Base-by-base conservation (phyloP, 2,329 filamentous ascomycete species). In the Paecilomyces sp. region DNA sequence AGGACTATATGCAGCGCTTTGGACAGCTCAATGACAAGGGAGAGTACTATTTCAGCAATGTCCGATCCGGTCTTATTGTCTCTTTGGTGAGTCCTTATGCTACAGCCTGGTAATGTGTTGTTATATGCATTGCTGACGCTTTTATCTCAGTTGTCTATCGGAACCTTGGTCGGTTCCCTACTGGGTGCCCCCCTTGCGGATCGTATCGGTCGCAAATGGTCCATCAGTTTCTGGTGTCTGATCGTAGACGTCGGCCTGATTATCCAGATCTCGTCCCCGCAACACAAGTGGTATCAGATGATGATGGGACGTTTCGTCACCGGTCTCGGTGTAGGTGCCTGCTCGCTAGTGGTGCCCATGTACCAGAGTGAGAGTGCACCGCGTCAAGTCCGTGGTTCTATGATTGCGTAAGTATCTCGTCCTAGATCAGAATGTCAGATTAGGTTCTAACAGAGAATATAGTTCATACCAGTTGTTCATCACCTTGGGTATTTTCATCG, bases 381-480 rank as follows among this genome's bases (percentile, higher is more conserved):
- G 0, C 70, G 75, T 54, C 75, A 79, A 47, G 78, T 80, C 57
- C 75, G 78, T 61, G 78, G 78, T 41, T 67, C 77, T 0, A 56
- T 80, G 54, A 72, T 79, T 55, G 72, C 69, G 71, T 72, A 67
- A 55, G 67, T 60, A 31, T 13, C 28, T 34, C 28, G 4, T n/a
- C 13, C 13, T 22, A 47, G 22, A 31, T 3, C 25, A 15, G 7
- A n/a, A 11, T 28, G 13, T 28, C 13, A 30, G 18, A 33, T 24
- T 18, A 24, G 50, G 31, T 33, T 24, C 52, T 55, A 36, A 41
- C 54, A 47, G 59, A 18, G 31, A 47, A 22, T 56, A 55, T 50
- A 76, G 76, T 63, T 75, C 76, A 4, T 80, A 80, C 61, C 78
- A 80, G 60, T 66, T 80, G 3, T 79, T 80, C 61, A 77, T 80